A percentile compares a stretch with the other conserved stretches of the same genome.
These are phyloP conservation scores for Xylaria flabelliformis DNA, from an alignment of 495 filamentous ascomycete species.

Conservation along the genomic window DNA sequence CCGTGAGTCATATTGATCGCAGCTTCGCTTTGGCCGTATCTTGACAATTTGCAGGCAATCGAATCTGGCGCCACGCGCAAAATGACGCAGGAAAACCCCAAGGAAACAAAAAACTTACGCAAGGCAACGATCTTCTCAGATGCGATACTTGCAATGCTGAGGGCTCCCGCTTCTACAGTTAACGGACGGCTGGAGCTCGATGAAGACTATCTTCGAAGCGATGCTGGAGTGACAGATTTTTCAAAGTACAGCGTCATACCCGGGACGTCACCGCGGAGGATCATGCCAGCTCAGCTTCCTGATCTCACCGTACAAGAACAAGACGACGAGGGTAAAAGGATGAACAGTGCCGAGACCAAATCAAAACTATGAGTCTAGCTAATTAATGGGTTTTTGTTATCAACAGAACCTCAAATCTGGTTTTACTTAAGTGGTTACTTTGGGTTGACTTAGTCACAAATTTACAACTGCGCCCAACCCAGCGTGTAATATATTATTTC, in stretches of 20 bases:
- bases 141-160: conserved; percentile 76
- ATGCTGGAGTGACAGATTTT: conserved; percentile 72
- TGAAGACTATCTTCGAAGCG: conserved; percentile 78
- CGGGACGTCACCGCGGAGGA: conserved; percentile 69
- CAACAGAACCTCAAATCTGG: neutral
- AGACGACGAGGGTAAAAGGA: conserved; percentile 76
- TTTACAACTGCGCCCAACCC: too few relatives aligned
- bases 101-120: conserved; percentile 61
- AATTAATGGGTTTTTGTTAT: neutral
- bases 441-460: too few relatives aligned
- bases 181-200: conserved; percentile 79
- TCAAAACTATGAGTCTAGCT: conserved; percentile 17
- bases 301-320: conserved; percentile 78
- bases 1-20: conserved; percentile 51
- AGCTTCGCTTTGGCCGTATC: neutral
- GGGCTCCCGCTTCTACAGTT: conserved; percentile 62
- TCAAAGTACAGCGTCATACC: conserved; percentile 72
- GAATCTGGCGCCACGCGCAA: conserved; percentile 73
- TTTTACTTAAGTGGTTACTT: neutral
- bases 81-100: conserved; percentile 53
- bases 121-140: conserved; percentile 80
- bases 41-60: conserved; percentile 56
- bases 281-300: conserved; percentile 79
- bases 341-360: conserved; percentile 64
- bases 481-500: too few relatives aligned